Evolutionary conservation across 805 yeast species (phyloP).

Genomic region (Priceomyces castillae): DNA sequence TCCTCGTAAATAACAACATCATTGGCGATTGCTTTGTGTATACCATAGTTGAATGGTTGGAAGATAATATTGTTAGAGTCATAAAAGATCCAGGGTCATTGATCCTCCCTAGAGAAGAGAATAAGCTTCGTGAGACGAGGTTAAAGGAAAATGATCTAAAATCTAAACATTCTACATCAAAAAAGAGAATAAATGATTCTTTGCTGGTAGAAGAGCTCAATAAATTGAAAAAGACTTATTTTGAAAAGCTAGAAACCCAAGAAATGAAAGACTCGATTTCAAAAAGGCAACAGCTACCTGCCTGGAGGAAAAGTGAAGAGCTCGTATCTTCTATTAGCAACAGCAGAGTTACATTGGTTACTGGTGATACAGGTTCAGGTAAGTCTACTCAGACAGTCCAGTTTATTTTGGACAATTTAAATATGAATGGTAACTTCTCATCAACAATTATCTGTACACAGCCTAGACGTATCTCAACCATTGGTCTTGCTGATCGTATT

Average conservation of each 20-base stretch:
- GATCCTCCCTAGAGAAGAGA: slow-evolving; percentile 6
- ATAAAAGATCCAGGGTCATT: slow-evolving; percentile 77
- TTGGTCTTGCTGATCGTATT: slow-evolving; percentile 91
- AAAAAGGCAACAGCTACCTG: slow-evolving; percentile 66
- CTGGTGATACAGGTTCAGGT: slow-evolving; percentile 98
- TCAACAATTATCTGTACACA: slow-evolving; percentile 82
- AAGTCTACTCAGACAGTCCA: slow-evolving; percentile 95
- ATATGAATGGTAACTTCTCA: slow-evolving; percentile 45
- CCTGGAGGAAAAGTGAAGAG: slow-evolving; percentile 66
- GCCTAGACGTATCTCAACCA: slow-evolving; percentile 93
- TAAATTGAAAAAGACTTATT: slow-evolving; percentile 15
- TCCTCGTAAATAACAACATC: slow-evolving; percentile 41
- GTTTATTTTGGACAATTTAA: slow-evolving; percentile 71
- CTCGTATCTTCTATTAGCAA: slow-evolving; percentile 54
- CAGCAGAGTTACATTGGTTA: slow-evolving; percentile 69
- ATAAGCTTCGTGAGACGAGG: slow-evolving; percentile 3
- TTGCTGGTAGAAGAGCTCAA: slow-evolving; percentile 7
- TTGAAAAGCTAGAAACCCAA: slow-evolving; percentile 22
- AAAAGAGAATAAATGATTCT: background rate
- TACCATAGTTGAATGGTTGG: slow-evolving; percentile 74
- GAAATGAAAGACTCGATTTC: slow-evolving; percentile 36
- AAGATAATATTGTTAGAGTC: slow-evolving; percentile 54
- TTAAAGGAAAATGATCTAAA: background rate
- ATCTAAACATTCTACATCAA: background rate
- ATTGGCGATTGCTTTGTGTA: slow-evolving; percentile 72